Evolutionary conservation across 768 basidiomycete species (phyloP).

Genomic region (Mycena galericulata): DNA sequence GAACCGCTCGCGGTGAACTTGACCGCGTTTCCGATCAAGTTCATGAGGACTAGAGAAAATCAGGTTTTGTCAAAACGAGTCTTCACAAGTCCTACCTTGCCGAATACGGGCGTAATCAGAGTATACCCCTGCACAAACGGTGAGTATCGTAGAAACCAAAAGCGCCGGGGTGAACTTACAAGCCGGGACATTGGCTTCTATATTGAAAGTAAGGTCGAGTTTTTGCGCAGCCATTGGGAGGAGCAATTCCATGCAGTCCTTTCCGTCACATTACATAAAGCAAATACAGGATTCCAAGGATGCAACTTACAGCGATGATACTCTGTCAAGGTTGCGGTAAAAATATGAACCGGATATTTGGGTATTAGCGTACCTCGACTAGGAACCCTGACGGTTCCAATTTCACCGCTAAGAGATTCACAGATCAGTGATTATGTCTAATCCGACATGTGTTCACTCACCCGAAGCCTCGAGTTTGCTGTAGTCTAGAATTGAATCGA

Average conservation of each 20-base stretch:
- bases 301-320: constrained; percentile 68
- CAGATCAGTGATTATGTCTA: constrained; percentile 17
- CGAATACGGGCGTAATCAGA: constrained; percentile 81
- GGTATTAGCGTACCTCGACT: constrained; percentile 61
- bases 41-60: constrained; percentile 70
- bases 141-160: neutral
- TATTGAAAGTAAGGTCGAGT: constrained; percentile 79
- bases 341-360: neutral
- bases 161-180: constrained; percentile 53
- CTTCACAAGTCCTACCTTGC: constrained; percentile 60
- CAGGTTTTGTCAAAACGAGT: neutral
- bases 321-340: constrained; percentile 50
- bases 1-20: constrained; percentile 77
- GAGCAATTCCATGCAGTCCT: constrained; percentile 85
- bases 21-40: constrained; percentile 81
- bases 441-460: constrained; percentile 35
- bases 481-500: constrained; percentile 84
- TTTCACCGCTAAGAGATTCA: constrained; percentile 65
- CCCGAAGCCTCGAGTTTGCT: constrained; percentile 84
- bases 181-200: constrained; percentile 72
- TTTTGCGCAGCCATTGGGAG: constrained; percentile 82
- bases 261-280: neutral
- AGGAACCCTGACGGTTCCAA: constrained; percentile 74
- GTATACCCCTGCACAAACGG: constrained; percentile 63
- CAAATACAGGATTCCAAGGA: neutral